A percentile compares a stretch with the other conserved stretches of the same genome.
These are phyloP conservation scores for Annona squamosa DNA, from an alignment of 164 flowering plant species.

Conservation along the genomic window DNA sequence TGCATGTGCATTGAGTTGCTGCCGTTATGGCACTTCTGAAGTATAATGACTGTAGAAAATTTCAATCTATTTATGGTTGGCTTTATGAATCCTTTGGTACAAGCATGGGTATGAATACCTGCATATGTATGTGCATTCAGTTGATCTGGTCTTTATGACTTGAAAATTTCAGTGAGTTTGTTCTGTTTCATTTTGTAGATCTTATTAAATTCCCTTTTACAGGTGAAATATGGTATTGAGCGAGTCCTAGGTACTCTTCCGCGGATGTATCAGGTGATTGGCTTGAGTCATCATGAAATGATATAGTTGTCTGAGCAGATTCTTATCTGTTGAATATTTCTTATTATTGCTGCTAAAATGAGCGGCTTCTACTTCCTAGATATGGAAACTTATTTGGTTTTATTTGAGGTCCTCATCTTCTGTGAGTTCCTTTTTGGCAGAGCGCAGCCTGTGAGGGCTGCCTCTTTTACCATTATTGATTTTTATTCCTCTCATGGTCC, in stretches of 20 bases:
- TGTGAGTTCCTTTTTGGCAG: background rate
- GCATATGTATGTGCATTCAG: background rate
- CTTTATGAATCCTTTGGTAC: background rate
- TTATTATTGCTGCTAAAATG: background rate
- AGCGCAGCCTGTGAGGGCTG: background rate
- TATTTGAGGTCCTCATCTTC: background rate
- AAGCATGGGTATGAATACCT: background rate
- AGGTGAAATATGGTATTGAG: slow-evolving; percentile 94
- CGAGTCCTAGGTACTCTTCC: slow-evolving; percentile 72
- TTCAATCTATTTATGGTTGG: background rate
- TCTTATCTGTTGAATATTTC: background rate
- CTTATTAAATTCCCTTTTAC: slow-evolving; percentile 14
- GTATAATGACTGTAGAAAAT: background rate
- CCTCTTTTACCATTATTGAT: slow-evolving; percentile 7
- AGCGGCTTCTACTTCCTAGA: background rate
- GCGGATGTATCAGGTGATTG: slow-evolving; percentile 81
- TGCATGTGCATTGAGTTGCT: background rate
- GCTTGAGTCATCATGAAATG: background rate
- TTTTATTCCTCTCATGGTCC: slow-evolving; percentile 4
- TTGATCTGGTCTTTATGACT: background rate
- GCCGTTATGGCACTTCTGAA: background rate
- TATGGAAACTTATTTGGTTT: background rate
- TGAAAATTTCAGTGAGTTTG: background rate
- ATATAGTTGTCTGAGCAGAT: background rate
- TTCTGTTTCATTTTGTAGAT: background rate